These are phyloP conservation scores for Spatholobus suberectus DNA, from an alignment of 306 rosid genomes.

Conservation along the genomic window DNA sequence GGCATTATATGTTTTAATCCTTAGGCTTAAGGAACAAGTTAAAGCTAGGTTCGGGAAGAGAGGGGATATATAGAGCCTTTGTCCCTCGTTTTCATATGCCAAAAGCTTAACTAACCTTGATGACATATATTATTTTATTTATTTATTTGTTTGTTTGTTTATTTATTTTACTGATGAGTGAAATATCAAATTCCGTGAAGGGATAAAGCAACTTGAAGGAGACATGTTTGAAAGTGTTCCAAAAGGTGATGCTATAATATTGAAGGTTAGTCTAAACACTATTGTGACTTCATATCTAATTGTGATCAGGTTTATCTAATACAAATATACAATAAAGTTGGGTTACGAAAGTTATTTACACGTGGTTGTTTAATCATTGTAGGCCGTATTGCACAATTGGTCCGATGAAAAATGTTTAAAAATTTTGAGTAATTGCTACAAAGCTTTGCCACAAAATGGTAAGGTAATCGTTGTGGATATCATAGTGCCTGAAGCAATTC, in stretches of 20 bases:
- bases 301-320: neutral
- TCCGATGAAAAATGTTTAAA: conserved; percentile 33
- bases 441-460: conserved; percentile 36
- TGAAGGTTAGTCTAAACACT: conserved; percentile 29
- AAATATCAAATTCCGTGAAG: conserved; percentile 8
- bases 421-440: conserved; percentile 18
- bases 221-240: conserved; percentile 42
- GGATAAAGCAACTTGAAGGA: conserved; percentile 39
- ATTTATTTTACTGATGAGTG: neutral
- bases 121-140: no score
- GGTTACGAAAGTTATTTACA: neutral
- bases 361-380: neutral
- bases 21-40: no score
- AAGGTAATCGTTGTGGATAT: conserved; percentile 28
- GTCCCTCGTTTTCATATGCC: no score
- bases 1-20: neutral
- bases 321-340: neutral
- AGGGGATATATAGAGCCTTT: no score
- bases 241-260: conserved; percentile 38
- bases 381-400: conserved; percentile 45
- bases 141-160: no score
- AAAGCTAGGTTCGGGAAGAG: no score
- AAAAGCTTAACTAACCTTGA: no score
- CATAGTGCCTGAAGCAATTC: conserved; percentile 16
- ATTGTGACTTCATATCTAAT: neutral